Conservation (phyloP, 306 rosid species). For the Fragaria nilgerrensis region DNA sequence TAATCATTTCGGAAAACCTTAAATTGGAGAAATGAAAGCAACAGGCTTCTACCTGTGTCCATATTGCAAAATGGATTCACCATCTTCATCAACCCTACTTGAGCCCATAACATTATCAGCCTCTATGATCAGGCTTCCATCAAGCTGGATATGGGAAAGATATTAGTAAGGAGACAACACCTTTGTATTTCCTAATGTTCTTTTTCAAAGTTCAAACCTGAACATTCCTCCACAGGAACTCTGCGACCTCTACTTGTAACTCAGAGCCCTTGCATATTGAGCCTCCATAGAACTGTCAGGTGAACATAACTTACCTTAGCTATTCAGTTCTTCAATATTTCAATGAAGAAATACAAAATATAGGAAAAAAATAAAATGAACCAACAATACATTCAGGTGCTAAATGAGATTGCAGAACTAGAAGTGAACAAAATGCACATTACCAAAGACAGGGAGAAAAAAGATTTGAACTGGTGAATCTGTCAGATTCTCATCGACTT, state of each 20-base stretch:
- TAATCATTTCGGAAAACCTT: conserved; percentile 16
- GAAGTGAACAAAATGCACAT: neutral
- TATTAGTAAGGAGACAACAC: conserved; percentile 34
- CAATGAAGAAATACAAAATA: neutral
- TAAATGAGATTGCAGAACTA: neutral
- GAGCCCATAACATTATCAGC: conserved; percentile 74
- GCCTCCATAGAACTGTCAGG: conserved; percentile 74
- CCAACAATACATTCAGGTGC: neutral
- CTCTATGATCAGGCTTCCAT: conserved; percentile 69
- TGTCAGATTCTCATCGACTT: conserved; percentile 13
- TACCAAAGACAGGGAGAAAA: neutral
- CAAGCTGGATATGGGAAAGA: conserved; percentile 52
- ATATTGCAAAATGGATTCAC: conserved; percentile 65
- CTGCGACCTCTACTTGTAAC: conserved; percentile 86
- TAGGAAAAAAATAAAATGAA: neutral
- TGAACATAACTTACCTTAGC: conserved; percentile 18
- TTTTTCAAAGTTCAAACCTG: conserved; percentile 54
- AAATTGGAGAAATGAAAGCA: conserved; percentile 7
- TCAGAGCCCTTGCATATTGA: conserved; percentile 82
- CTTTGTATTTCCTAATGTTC: conserved; percentile 14
- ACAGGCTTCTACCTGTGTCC: conserved; percentile 65
- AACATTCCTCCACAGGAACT: conserved; percentile 87
- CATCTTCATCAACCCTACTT: conserved; percentile 46
- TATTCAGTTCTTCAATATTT: neutral
- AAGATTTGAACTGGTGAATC: neutral